These are phyloP conservation scores for Choiromyces venosus DNA, from an alignment of 495 filamentous ascomycete species.

Conservation along the genomic window DNA sequence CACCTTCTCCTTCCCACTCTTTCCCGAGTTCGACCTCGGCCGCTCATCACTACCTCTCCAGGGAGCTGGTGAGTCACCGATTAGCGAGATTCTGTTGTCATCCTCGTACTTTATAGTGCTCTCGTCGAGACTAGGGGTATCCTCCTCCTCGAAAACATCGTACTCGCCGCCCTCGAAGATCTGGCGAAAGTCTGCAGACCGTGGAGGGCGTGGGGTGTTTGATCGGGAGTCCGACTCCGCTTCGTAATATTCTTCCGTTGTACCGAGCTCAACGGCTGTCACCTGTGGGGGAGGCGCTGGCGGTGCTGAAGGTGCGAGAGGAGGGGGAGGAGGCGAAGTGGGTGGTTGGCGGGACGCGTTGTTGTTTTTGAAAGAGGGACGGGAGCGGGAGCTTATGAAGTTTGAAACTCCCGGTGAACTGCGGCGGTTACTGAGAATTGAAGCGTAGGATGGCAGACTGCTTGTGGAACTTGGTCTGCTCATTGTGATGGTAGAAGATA, in stretches of 20 bases:
- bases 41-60: slow-evolving; percentile 18
- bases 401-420: slow-evolving; percentile 21
- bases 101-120: slow-evolving; percentile 23
- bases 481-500: slow-evolving; percentile 16
- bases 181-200: slow-evolving; percentile 30
- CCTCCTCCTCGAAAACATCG: slow-evolving; percentile 32
- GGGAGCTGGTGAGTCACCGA: slow-evolving; percentile 21
- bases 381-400: slow-evolving; percentile 23
- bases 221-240: slow-evolving; percentile 1
- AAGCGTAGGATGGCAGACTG: slow-evolving; percentile 23
- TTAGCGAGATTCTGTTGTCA: slow-evolving; percentile 23
- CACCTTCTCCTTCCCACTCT: slow-evolving; percentile 27
- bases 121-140: slow-evolving; percentile 29
- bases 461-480: slow-evolving; percentile 20
- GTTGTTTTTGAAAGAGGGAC: slow-evolving; percentile 17
- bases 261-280: neutral
- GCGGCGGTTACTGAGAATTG: slow-evolving; percentile 12
- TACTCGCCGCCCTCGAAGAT: slow-evolving; percentile 27
- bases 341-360: slow-evolving; percentile 10
- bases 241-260: neutral
- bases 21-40: slow-evolving; percentile 10
- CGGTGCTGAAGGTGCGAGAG: neutral
- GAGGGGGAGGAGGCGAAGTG: neutral
- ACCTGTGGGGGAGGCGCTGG: neutral
- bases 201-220: slow-evolving; percentile 1